phyloP scores from a whole-genome alignment of 768 basidiomycete species.

The Mycena venus region DNA sequence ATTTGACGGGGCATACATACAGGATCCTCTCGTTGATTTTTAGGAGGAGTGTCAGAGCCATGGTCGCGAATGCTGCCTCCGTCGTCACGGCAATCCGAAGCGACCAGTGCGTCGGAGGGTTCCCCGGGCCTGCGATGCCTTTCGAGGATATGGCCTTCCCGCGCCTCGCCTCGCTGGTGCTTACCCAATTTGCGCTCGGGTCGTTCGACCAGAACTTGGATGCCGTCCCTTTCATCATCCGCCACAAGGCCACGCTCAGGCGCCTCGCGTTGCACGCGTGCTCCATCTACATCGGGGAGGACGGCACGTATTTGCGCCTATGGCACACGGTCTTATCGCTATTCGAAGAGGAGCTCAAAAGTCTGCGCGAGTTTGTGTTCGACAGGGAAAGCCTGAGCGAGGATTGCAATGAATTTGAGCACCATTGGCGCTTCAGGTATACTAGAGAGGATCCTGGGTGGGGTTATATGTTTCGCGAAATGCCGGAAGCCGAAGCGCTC shows the following conservation, averaged over 20 bases:
- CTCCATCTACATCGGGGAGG: conserved; percentile 8
- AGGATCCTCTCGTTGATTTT: too few species aligned
- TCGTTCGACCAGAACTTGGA: too few species aligned
- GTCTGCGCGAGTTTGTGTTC: not conserved
- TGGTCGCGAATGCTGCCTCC: not conserved
- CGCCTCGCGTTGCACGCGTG: conserved; percentile 19
- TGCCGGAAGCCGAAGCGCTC: not conserved
- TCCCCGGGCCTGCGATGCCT: not conserved
- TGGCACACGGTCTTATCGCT: conserved; percentile 11
- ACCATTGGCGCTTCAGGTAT: not conserved
- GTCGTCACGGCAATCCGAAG: not conserved
- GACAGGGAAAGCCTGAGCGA: too few species aligned
- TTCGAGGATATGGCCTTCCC: not conserved
- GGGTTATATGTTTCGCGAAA: too few species aligned
- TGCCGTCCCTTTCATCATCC: conserved; percentile 8
- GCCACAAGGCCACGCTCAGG: conserved; percentile 17
- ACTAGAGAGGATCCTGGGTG: not conserved
- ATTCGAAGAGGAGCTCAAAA: not conserved
- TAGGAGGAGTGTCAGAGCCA: not conserved
- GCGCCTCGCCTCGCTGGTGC: not conserved
- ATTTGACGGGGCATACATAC: not conserved
- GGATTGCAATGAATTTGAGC: too few species aligned
- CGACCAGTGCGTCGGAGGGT: conserved; percentile 17
- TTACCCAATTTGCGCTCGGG: not conserved
- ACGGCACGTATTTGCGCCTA: not conserved